Percentiles rank a stretch among this genome's conserved stretches.
These are phyloP conservation scores for Physcomitrium patens DNA, from an alignment of 225 moss, liverwort and hornwort species.

Conservation along the genomic window DNA sequence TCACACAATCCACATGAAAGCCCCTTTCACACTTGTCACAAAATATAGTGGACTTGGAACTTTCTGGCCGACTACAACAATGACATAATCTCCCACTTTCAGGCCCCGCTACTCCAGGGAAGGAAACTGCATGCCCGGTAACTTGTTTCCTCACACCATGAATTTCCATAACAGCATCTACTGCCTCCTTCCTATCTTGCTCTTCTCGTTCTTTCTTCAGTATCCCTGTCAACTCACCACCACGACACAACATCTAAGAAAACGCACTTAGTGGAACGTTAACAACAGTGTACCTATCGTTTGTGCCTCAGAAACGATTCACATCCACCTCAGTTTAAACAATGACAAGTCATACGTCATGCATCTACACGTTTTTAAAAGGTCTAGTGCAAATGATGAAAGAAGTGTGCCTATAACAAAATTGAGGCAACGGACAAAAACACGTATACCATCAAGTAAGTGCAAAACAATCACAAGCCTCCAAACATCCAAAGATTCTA, in stretches of 20 bases:
- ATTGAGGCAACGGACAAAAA: slow-evolving; percentile 18
- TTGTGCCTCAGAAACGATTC: slow-evolving; percentile 12
- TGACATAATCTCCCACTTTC: slow-evolving; percentile 52
- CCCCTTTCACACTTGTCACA: slow-evolving; percentile 67
- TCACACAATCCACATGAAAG: slow-evolving; percentile 58
- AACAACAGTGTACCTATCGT: slow-evolving; percentile 7
- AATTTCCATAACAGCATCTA: slow-evolving; percentile 49
- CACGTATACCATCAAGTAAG: slow-evolving; percentile 12
- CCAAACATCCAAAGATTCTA: neutral
- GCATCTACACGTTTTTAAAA: neutral
- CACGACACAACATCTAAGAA: slow-evolving; percentile 25
- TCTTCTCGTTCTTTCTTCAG: slow-evolving; percentile 57
- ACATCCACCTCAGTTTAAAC: slow-evolving; percentile 12
- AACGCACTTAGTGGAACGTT: slow-evolving; percentile 21
- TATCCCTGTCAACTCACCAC: slow-evolving; percentile 44
- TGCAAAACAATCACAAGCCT: slow-evolving; percentile 19
- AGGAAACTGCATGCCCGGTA: slow-evolving; percentile 49
- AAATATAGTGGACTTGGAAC: slow-evolving; percentile 49
- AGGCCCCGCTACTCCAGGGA: slow-evolving; percentile 61
- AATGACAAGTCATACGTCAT: neutral
- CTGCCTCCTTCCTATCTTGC: slow-evolving; percentile 51
- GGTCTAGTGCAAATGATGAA: neutral
- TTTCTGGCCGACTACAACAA: slow-evolving; percentile 48
- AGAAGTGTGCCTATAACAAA: slow-evolving; percentile 12
- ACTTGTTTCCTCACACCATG: slow-evolving; percentile 50